phyloP scores from a whole-genome alignment of 148 eudicot genomes.

The Gaultheria prostrata region DNA sequence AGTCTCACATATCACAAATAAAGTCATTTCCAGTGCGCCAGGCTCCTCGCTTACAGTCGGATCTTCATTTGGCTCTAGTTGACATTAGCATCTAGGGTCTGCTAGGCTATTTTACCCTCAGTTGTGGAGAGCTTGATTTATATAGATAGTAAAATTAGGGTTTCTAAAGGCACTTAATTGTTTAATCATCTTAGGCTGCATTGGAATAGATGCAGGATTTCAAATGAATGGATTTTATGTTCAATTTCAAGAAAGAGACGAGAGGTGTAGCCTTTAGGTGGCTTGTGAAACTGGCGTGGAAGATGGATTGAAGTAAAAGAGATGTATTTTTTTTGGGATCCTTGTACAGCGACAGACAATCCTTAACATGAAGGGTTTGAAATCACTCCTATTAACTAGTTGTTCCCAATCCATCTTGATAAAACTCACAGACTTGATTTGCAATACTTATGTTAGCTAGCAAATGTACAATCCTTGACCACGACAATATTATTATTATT shows the following conservation, averaged over 20 bases:
- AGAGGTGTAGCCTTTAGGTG: not conserved
- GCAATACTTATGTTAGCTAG: not conserved
- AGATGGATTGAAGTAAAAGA: not conserved
- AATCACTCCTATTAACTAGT: not conserved
- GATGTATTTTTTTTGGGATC: not conserved
- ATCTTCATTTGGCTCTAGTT: not conserved
- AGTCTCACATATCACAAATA: not conserved
- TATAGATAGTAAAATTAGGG: not conserved
- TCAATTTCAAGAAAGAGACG: not conserved
- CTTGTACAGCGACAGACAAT: not conserved
- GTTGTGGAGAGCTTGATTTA: not conserved
- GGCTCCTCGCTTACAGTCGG: not conserved
- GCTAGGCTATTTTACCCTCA: not conserved
- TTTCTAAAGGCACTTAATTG: not conserved
- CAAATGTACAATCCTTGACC: not conserved
- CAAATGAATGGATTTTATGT: not conserved
- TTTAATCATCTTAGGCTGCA: not conserved
- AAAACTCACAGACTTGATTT: not conserved
- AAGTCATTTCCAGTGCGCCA: not conserved
- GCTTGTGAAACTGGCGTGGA: slow-evolving; percentile 1
- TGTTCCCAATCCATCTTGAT: not conserved
- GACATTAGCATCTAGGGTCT: not conserved
- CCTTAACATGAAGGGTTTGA: not conserved
- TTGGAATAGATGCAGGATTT: not conserved
- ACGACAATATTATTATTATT: too few species aligned